Evolutionary conservation across 306 rosid genomes (phyloP), one percentile per base, ranked within the genome.

Genomic region (Cicer cuneatum): DNA sequence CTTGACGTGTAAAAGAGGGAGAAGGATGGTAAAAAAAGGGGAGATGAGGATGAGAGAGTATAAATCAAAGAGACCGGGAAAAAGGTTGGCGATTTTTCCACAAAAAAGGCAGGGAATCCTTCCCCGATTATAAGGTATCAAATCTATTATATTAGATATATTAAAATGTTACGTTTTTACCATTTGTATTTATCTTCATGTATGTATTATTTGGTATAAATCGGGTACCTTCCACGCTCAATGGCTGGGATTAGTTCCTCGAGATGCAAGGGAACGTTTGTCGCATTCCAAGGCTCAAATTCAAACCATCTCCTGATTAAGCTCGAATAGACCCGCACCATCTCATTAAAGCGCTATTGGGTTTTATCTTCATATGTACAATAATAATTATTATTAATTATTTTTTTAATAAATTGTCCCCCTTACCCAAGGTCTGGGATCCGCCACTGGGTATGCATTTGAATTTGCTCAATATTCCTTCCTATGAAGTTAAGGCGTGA

Each of bases 401-500:
- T 2, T 8, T 54, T 54, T 19, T 9, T 21, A 56, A 11, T 29
- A 11, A 24, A 57, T 2, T 11, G 15, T 11, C 64, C 5, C 16
- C 6, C 41, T 35, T 29, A 29, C 18, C 4, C 18, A 58, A 14
- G 40, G 9, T 58, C n/a, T 33, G 13, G 65, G 16, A 59, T 33
- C 42, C 2, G 10, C 41, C 42, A 59, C 16, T 33, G 0, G 9
- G 15, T 14, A 5, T 43, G 40, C 53, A 60, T 8, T 40, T 52
- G 51, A 45, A 60, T 54, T 53, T 43, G 14, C 63, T 11, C 47
- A 61, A 71, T 2, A 63, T 45, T 71, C 64, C 65, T 40, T 35
- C 58, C 70, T 61, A 38, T 37, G 12, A 70, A 19, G 73, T 46
- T 63, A 53, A 75, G 24, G 64, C 62, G 10, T 38, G 48, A 80